These are phyloP conservation scores for Penicillium ucsense DNA, from an alignment of 495 filamentous ascomycete species.

Conservation along the genomic window DNA sequence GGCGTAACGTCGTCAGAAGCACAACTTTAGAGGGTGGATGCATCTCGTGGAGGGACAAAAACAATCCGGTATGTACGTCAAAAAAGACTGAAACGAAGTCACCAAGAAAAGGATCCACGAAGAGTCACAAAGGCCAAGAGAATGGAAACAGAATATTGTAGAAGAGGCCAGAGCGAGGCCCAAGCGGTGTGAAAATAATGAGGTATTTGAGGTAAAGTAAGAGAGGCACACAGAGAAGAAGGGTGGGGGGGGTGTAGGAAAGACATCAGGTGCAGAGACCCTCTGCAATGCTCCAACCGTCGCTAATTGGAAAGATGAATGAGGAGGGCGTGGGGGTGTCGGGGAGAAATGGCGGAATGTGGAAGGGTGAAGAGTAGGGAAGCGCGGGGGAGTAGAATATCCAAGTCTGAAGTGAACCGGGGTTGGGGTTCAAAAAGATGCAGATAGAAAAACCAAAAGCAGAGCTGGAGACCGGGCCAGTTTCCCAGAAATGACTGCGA, in stretches of 20 bases:
- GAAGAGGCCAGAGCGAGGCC: too few relatives aligned
- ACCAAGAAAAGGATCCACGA: not conserved
- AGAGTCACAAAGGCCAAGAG: too few relatives aligned
- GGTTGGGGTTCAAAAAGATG: slow-evolving; percentile 1
- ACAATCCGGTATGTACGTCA: slow-evolving; percentile 17
- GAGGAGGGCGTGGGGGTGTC: too few relatives aligned
- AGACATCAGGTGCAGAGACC: slow-evolving; percentile 5
- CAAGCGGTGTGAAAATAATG: too few relatives aligned
- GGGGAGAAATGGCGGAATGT: too few relatives aligned
- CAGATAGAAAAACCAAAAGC: not conserved
- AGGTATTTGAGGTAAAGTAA: not conserved
- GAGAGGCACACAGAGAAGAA: not conserved
- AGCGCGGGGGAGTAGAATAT: not conserved
- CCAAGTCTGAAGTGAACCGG: not conserved
- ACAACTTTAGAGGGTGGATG: not conserved
- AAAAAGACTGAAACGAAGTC: slow-evolving; percentile 3
- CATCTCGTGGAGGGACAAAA: not conserved
- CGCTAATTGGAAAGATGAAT: slow-evolving; percentile 13
- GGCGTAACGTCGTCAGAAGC: not conserved
- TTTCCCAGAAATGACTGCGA: too few relatives aligned
- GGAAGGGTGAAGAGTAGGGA: too few relatives aligned
- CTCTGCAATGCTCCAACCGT: slow-evolving; percentile 25
- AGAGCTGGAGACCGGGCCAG: too few relatives aligned
- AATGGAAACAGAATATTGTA: too few relatives aligned
- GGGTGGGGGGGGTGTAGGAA: not conserved